Evolutionary conservation across 495 filamentous ascomycete genomes (phyloP).

Genomic region (Hypoxylon fuscum): DNA sequence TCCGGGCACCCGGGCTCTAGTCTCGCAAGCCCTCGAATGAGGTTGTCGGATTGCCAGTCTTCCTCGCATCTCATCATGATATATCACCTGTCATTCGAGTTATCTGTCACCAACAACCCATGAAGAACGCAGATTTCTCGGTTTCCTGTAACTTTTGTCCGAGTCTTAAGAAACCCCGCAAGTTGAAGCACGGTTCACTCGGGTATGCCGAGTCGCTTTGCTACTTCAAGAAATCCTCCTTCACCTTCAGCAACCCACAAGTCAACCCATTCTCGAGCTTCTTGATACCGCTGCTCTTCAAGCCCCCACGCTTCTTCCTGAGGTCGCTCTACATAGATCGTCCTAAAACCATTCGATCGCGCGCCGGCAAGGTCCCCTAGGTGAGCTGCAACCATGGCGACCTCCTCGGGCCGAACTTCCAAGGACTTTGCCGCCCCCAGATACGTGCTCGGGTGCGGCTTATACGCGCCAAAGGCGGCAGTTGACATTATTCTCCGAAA

Average conservation of each 20-base stretch:
- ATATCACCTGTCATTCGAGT: slow-evolving; percentile 12
- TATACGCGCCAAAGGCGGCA: slow-evolving; percentile 80
- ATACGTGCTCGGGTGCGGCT: slow-evolving; percentile 75
- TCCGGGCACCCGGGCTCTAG: slow-evolving; percentile 7
- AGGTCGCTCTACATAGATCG: slow-evolving; percentile 77
- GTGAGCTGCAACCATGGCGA: slow-evolving; percentile 84
- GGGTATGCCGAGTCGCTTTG: slow-evolving; percentile 54
- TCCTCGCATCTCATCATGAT: slow-evolving; percentile 12
- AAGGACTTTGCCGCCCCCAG: slow-evolving; percentile 69
- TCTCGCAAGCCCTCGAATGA: slow-evolving; percentile 5
- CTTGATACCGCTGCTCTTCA: slow-evolving; percentile 61
- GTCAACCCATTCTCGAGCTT: slow-evolving; percentile 69
- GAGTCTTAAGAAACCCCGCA: background rate
- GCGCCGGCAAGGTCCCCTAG: slow-evolving; percentile 73
- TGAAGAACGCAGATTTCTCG: background rate
- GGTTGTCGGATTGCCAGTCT: slow-evolving; percentile 9
- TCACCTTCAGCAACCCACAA: slow-evolving; percentile 64
- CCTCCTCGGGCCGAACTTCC: slow-evolving; percentile 65
- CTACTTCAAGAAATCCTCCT: slow-evolving; percentile 64
- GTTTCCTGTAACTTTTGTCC: background rate
- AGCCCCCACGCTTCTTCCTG: slow-evolving; percentile 68
- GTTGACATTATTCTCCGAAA: slow-evolving; percentile 70
- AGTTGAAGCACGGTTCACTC: slow-evolving; percentile 18
- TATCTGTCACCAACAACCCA: slow-evolving; percentile 6
- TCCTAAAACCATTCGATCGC: slow-evolving; percentile 68